Base-by-base conservation (phyloP, 768 basidiomycete genomes). In the Mycena epipterygia region DNA sequence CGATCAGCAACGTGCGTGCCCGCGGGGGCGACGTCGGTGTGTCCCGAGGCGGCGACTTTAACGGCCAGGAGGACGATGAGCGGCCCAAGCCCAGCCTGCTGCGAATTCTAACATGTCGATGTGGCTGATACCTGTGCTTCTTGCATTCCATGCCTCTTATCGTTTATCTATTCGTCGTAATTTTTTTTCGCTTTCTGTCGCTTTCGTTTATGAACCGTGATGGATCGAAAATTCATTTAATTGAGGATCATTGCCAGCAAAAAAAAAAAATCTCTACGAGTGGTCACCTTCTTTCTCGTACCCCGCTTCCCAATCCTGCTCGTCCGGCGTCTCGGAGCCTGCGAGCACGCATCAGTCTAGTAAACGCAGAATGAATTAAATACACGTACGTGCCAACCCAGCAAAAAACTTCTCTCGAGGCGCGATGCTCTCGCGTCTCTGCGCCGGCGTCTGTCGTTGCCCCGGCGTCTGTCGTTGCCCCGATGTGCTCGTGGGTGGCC, bases 41-140 rank as follows among this genome's bases (percentile, higher is more conserved):
- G 68, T 87, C 90, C 61, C 89, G 89, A 76, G 89, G 84, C 71
- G 90, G 83, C 64, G 89, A 84, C 73, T 91, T 84, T 70, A 79
- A 89, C 75, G 87, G 88, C 48, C 88, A 92, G 77, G 84, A 87
- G 70, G 84, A 87, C 69, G 85, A 84, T 67, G 86, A 89, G 70
- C 84, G 81, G 67, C 88, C 86, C 68, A 87, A 88, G 80, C 82
- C 85, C 64, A 83, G 84, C 72, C 82, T 93, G 62, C 84, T 92
- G 84, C 86, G 88, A 81, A 88, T 95, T 71, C 81, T 95, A 69
- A 94, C 93, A 53, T 95, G 94, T 82, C 90, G 89, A 76, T 95
- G 94, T 84, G 91, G 89, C 75, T 88, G 81, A 84, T 74, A 74
- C 73, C 73, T 71, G 58, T 67, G 60, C 44, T 70, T 65, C 64